These are phyloP conservation scores for Pyrenochaeta sp. DNA, from an alignment of 2,329 filamentous ascomycete genomes.

Conservation along the genomic window DNA sequence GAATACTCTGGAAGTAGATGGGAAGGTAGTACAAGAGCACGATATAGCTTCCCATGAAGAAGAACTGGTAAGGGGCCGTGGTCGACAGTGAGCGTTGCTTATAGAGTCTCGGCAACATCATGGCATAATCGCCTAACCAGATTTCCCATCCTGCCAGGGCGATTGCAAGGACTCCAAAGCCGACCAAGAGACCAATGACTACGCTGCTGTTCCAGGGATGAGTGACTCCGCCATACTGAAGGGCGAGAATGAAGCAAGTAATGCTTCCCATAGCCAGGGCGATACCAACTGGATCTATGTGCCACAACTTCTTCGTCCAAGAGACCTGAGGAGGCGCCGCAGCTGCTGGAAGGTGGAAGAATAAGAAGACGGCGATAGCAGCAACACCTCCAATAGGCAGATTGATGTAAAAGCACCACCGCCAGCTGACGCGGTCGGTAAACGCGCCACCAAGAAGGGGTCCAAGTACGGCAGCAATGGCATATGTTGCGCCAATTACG, in stretches of 20 bases:
- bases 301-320: constrained; percentile 49
- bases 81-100: constrained; percentile 48
- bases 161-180: constrained; percentile 50
- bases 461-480: constrained; percentile 48
- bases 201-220: constrained; percentile 41
- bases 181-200: constrained; percentile 58
- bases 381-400: constrained; percentile 52
- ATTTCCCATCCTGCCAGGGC: constrained; percentile 49
- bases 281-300: constrained; percentile 57
- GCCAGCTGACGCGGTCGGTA: constrained; percentile 48
- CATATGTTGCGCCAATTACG: constrained; percentile 48
- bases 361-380: not conserved
- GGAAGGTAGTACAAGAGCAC: constrained; percentile 57
- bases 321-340: constrained; percentile 28
- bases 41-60: constrained; percentile 49
- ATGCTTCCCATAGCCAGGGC: constrained; percentile 51
- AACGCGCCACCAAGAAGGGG: constrained; percentile 54
- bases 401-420: constrained; percentile 59
- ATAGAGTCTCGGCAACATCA: constrained; percentile 51
- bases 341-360: constrained; percentile 28
- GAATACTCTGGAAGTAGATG: constrained; percentile 60
- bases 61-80: constrained; percentile 49
- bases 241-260: constrained; percentile 55
- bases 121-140: constrained; percentile 52
- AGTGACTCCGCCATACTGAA: constrained; percentile 55